Percentiles rank a stretch among this genome's conserved stretches.
phyloP scores from a whole-genome alignment of 208 protist genomes.

The Leishmania major region DNA sequence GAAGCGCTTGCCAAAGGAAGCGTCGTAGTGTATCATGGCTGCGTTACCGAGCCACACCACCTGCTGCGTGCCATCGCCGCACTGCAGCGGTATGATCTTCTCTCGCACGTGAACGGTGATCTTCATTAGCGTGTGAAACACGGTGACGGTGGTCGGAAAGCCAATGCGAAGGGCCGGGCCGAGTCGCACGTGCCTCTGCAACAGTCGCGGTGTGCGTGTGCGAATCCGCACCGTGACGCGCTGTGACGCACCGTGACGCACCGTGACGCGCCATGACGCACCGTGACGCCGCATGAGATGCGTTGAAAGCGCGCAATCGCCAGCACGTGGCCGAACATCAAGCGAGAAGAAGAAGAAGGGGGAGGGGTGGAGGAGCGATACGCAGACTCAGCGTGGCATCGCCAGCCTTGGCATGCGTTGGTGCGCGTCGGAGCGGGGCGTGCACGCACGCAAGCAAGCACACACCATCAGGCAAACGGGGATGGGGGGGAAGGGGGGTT shows the following conservation, averaged over 20 bases:
- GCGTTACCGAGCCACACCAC: constrained; percentile 86
- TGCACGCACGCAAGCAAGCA: neutral
- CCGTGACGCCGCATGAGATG: neutral
- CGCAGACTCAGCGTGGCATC: neutral
- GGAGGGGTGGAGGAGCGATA: neutral
- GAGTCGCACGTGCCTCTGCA: neutral
- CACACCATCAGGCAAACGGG: neutral
- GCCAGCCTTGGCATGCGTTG: neutral
- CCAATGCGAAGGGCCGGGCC: neutral
- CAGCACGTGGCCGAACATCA: neutral
- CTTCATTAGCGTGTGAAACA: constrained; percentile 42
- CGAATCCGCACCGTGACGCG: too few relatives aligned
- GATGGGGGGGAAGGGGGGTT: too few relatives aligned
- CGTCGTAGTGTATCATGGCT: constrained; percentile 91
- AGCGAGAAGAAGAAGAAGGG: neutral
- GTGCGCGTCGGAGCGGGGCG: neutral
- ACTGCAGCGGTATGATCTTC: constrained; percentile 82
- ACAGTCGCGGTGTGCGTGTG: neutral
- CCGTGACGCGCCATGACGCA: too few relatives aligned
- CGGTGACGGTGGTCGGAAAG: neutral
- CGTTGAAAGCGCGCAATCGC: neutral
- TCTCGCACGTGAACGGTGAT: constrained; percentile 86
- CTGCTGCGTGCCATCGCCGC: constrained; percentile 86
- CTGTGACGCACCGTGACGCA: neutral
- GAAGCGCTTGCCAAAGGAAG: constrained; percentile 62